These are phyloP conservation scores for Phylloporus arenicola DNA, from an alignment of 768 basidiomycete species.

Conservation along the genomic window DNA sequence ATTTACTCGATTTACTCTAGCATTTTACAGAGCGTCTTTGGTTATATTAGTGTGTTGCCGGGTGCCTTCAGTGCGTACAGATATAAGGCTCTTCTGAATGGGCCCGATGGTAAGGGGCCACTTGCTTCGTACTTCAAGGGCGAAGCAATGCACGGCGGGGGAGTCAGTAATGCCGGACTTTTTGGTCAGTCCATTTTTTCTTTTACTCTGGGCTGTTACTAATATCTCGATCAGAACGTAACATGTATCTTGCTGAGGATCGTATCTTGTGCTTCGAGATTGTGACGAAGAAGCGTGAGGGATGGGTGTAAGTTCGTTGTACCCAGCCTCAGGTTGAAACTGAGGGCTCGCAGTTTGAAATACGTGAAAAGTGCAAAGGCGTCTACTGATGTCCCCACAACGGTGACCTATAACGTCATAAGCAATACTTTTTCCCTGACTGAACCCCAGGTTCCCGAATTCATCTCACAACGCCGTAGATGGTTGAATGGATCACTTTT, in stretches of 20 bases:
- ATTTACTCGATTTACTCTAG: background rate
- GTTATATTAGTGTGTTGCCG: constrained; percentile 83
- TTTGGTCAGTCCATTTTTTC: constrained; percentile 40
- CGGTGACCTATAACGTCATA: constrained; percentile 35
- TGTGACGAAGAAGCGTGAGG: constrained; percentile 81
- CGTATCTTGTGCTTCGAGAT: constrained; percentile 92
- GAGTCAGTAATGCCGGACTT: constrained; percentile 55
- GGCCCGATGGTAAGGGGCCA: constrained; percentile 82
- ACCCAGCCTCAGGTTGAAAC: background rate
- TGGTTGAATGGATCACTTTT: constrained; percentile 90
- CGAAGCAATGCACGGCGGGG: constrained; percentile 74
- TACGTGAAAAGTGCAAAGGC: constrained; percentile 95
- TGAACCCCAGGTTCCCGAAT: constrained; percentile 64
- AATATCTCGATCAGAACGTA: constrained; percentile 47
- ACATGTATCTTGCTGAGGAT: constrained; percentile 91
- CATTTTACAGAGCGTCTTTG: constrained; percentile 60
- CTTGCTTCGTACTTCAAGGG: constrained; percentile 93
- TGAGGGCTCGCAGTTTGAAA: constrained; percentile 47
- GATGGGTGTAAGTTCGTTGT: constrained; percentile 59
- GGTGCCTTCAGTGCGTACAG: constrained; percentile 92
- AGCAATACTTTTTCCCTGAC: background rate
- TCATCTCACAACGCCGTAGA: constrained; percentile 89
- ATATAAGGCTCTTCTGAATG: constrained; percentile 83
- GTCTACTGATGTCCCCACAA: constrained; percentile 91
- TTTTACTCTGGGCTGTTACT: background rate